Evolutionary conservation across 305 asterid genomes (phyloP), one percentile per base, ranked within the genome.

Genomic region (Andrographis paniculata): DNA sequence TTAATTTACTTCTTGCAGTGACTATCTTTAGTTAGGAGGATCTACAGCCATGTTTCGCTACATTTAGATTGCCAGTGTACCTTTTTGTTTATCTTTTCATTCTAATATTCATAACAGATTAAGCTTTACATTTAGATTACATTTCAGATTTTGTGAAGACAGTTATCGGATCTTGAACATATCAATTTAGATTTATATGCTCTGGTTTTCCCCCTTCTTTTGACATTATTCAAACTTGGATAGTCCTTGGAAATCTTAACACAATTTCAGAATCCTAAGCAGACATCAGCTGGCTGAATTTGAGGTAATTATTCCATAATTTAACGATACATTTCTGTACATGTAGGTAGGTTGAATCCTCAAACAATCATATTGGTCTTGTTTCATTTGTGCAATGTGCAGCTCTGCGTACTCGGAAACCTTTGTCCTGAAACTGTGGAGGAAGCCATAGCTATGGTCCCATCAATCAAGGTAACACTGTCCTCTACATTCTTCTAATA

Each of bases 381-480:
- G 21, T 5, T 1, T 37, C 42, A 51, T 21, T 51, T 33, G 30
- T 72, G 72, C 53, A 48, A 50, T 24, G n/a, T 58, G 64, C 70
- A 66, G 75, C 76, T 74, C 18, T 69, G 97, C 66, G 97, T 87
- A 17, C 92, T 84, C 41, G 97, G 94, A 57, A 87, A 84, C 72
- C 94, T 87, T 40, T 84, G 97, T 59, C 95, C 94, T 0, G 94
- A 84, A 63, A 79, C 92, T 5, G 84, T 76, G 14, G 94, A 81
- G 63, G 97, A 87, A 72, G 97, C 81, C 50, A 75, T 79, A 59
- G 78, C 88, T 49, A 77, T 84, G 94, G 97, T 87, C 55, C 95
- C 95, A 1, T 79, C 94, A 21, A 73, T 84, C 67, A 81, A 83
- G 96, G 94, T 84, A 73, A 58, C 45, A 17, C 7, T 57, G 18